A percentile compares a stretch with the other conserved stretches of the same genome.
phyloP scores from a whole-genome alignment of 805 yeast species.

The Candida khao-thaluensis region DNA sequence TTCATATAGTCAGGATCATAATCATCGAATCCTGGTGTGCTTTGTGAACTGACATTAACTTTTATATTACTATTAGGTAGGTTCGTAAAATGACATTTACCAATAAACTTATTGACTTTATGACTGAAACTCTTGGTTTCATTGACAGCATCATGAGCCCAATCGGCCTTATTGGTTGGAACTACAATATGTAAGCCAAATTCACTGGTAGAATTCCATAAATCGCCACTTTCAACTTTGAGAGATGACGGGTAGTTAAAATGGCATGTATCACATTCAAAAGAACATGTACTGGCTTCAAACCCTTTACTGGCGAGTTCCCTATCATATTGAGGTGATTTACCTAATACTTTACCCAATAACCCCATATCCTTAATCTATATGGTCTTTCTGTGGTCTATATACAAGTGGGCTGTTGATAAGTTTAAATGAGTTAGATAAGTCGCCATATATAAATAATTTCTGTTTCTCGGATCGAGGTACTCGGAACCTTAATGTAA shows the following conservation, averaged over 20 bases:
- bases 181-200: constrained; percentile 72
- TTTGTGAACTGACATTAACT: constrained; percentile 55
- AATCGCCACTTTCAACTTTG: constrained; percentile 37
- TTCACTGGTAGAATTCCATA: constrained; percentile 73
- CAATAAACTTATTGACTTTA: constrained; percentile 39
- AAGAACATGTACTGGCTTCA: constrained; percentile 46
- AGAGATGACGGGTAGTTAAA: constrained; percentile 52
- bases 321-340: background rate
- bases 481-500: too few species aligned
- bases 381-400: too few species aligned
- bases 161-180: constrained; percentile 81
- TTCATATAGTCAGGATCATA: constrained; percentile 13
- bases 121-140: constrained; percentile 44
- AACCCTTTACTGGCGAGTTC: constrained; percentile 17
- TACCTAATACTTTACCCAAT: constrained; percentile 2
- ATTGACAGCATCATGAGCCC: constrained; percentile 74
- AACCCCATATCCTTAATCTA: too few species aligned
- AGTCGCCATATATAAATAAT: too few species aligned
- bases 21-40: constrained; percentile 35
- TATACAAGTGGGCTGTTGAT: too few species aligned
- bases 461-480: too few species aligned
- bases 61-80: constrained; percentile 31
- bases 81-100: constrained; percentile 13
- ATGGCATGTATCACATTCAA: constrained; percentile 56
- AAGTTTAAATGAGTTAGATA: too few species aligned